phyloP scores from a whole-genome alignment of 2,329 filamentous ascomycete genomes.

The Aspergillus tanneri region DNA sequence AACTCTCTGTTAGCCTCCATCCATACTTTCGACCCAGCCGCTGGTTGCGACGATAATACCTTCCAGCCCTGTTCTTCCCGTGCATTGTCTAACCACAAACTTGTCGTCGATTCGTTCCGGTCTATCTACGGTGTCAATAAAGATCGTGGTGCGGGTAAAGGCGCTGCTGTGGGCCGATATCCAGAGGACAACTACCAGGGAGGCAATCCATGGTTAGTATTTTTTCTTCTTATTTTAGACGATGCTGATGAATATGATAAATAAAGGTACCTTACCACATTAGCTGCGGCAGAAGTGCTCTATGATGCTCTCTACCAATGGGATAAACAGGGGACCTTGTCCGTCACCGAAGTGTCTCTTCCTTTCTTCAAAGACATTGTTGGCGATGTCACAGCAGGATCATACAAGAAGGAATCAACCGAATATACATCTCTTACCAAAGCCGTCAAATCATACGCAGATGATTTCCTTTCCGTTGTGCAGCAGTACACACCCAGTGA shows the following conservation, averaged over 20 bases:
- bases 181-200: constrained; percentile 69
- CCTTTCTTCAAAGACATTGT: constrained; percentile 68
- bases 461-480: constrained; percentile 51
- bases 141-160: constrained; percentile 21
- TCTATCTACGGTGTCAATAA: constrained; percentile 59
- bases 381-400: constrained; percentile 58
- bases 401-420: constrained; percentile 57
- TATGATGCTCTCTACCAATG: constrained; percentile 72
- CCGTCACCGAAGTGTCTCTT: constrained; percentile 62
- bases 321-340: constrained; percentile 61
- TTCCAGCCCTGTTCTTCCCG: constrained; percentile 72
- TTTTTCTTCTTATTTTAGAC: constrained; percentile 17
- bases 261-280: constrained; percentile 46
- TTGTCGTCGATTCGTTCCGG: constrained; percentile 71
- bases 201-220: constrained; percentile 75
- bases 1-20: constrained; percentile 60
- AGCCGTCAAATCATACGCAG: constrained; percentile 62
- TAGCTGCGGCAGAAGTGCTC: constrained; percentile 73
- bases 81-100: constrained; percentile 72
- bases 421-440: constrained; percentile 56
- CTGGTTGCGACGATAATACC: constrained; percentile 44
- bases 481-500: constrained; percentile 22
- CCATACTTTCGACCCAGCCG: constrained; percentile 33
- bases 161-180: constrained; percentile 58
- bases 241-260: not conserved